phyloP scores from a whole-genome alignment of 2,329 filamentous ascomycete genomes.

The Scedosporium apiospermum region DNA sequence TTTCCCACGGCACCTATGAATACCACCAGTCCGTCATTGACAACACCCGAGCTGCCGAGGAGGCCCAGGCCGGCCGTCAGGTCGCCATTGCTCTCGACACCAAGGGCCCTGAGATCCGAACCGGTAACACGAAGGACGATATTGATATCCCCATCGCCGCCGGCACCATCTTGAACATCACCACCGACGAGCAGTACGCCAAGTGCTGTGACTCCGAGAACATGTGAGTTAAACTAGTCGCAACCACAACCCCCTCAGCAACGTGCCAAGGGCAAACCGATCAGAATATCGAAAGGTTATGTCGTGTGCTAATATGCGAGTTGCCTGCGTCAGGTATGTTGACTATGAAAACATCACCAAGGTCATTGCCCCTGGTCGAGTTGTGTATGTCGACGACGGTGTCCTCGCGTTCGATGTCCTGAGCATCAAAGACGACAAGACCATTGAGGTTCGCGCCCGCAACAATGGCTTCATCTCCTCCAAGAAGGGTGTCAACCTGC shows the following conservation, averaged over 20 bases:
- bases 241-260: background rate
- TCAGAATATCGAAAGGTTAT: too few relatives aligned
- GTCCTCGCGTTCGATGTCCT: slow-evolving; percentile 94
- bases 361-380: slow-evolving; percentile 82
- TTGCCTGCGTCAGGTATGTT: slow-evolving; percentile 57
- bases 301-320: background rate
- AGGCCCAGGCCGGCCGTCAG: slow-evolving; percentile 67
- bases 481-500: slow-evolving; percentile 98
- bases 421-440: slow-evolving; percentile 80
- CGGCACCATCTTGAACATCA: slow-evolving; percentile 85
- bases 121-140: slow-evolving; percentile 65
- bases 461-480: slow-evolving; percentile 99
- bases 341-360: slow-evolving; percentile 99
- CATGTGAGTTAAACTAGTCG: slow-evolving; percentile 56
- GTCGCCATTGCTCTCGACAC: slow-evolving; percentile 87
- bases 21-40: slow-evolving; percentile 99
- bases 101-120: slow-evolving; percentile 54
- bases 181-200: slow-evolving; percentile 89
- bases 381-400: slow-evolving; percentile 97
- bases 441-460: slow-evolving; percentile 72
- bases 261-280: background rate
- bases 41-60: slow-evolving; percentile 82
- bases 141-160: slow-evolving; percentile 81
- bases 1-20: slow-evolving; percentile 71
- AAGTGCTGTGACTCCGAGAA: slow-evolving; percentile 78